Conservation (phyloP, 805 yeast species). For the Sugiyamaella smithiae region DNA sequence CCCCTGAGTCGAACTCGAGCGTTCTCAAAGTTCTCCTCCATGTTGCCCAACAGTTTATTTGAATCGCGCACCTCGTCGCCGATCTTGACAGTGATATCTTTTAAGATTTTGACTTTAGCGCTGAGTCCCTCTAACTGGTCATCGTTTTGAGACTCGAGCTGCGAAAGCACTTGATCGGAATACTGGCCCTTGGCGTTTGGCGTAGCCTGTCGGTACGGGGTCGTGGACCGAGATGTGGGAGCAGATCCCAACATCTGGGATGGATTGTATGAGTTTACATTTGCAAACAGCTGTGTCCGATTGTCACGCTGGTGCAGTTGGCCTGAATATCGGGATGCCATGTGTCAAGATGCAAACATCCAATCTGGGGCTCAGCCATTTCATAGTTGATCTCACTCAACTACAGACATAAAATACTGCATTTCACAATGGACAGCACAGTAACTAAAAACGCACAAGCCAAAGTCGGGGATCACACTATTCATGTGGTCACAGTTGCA, state of each 20-base stretch:
- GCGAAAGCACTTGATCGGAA: conserved; percentile 53
- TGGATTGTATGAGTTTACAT: conserved; percentile 31
- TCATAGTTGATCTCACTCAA: background rate
- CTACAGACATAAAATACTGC: too few species aligned
- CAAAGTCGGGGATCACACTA: conserved; percentile 21
- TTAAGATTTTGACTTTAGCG: conserved; percentile 52
- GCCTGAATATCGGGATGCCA: conserved; percentile 21
- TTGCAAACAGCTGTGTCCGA: conserved; percentile 39
- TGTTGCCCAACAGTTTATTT: conserved; percentile 42
- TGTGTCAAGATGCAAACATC: conserved; percentile 8
- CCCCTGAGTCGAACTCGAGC: conserved; percentile 48
- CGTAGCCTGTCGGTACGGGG: conserved; percentile 26
- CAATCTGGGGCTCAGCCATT: conserved; percentile 4
- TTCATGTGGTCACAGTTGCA: conserved; percentile 31
- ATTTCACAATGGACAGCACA: background rate
- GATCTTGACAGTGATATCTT: conserved; percentile 54
- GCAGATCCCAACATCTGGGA: conserved; percentile 19
- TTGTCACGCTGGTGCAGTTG: conserved; percentile 35
- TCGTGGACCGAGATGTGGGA: conserved; percentile 12
- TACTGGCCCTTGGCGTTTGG: conserved; percentile 34
- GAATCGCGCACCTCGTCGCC: conserved; percentile 63
- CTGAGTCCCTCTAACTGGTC: conserved; percentile 55
- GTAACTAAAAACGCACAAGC: conserved; percentile 11
- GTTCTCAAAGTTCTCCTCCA: conserved; percentile 47
- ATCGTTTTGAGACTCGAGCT: conserved; percentile 64